Evolutionary conservation across 352 stramenopile genomes (phyloP).

Genomic region (Globisporangium yorkense): DNA sequence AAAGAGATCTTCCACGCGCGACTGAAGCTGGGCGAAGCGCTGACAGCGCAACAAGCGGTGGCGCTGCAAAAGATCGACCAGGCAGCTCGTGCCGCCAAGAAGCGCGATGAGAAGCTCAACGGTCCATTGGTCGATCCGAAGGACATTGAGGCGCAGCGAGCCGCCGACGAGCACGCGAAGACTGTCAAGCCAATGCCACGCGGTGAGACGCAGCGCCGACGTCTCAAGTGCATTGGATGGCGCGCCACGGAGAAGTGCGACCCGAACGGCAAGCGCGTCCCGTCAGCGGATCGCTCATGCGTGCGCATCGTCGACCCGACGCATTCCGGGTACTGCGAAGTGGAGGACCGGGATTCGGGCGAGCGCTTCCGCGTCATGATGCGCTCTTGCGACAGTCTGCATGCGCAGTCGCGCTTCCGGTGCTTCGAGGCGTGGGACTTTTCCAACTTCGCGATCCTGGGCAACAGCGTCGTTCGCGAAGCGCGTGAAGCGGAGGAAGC

Average conservation of each 20-base stretch:
- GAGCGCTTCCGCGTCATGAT: constrained; percentile 18
- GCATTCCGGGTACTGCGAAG: constrained; percentile 26
- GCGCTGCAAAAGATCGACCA: constrained; percentile 6
- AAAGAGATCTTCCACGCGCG: constrained; percentile 12
- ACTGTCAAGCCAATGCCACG: constrained; percentile 19
- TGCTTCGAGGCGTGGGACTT: constrained; percentile 20
- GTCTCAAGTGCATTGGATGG: constrained; percentile 23
- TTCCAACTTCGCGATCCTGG: constrained; percentile 17
- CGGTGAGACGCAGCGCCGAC: constrained; percentile 9
- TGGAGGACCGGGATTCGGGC: constrained; percentile 16
- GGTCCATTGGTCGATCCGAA: constrained; percentile 11
- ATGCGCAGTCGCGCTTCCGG: constrained; percentile 11
- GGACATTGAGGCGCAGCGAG: constrained; percentile 6
- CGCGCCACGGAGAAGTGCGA: constrained; percentile 20
- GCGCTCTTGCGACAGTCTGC: constrained; percentile 14
- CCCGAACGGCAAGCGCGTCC: constrained; percentile 15
- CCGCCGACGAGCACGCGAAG: constrained; percentile 24
- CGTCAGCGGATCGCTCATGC: constrained; percentile 15
- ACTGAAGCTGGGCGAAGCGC: background rate
- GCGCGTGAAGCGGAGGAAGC: background rate
- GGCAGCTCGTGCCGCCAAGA: constrained; percentile 1
- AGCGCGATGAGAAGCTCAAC: constrained; percentile 3
- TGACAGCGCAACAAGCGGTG: background rate
- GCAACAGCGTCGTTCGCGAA: constrained; percentile 10
- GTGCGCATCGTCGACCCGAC: constrained; percentile 9